phyloP scores from a whole-genome alignment of 305 asterid genomes.

The Solanum aculeatissimum region DNA sequence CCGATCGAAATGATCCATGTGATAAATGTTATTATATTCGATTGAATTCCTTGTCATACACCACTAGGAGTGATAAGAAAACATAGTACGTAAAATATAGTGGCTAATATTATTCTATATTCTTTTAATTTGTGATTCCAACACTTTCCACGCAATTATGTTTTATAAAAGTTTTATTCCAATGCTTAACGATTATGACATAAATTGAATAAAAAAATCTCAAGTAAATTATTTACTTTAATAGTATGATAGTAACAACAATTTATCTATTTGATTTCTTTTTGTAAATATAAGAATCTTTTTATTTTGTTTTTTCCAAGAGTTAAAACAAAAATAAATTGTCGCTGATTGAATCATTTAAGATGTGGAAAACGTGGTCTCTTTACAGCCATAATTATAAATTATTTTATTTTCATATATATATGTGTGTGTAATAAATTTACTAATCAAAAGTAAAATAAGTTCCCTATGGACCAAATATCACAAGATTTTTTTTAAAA shows the following conservation, averaged over 20 bases:
- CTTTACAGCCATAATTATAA: neutral
- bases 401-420: neutral
- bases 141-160: neutral
- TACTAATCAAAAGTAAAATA: neutral
- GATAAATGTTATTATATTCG: neutral
- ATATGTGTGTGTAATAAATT: neutral
- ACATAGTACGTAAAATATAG: neutral
- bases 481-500: too few species aligned
- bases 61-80: neutral
- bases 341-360: neutral
- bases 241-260: neutral
- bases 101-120: neutral
- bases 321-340: neutral
- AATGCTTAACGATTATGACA: neutral
- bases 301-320: neutral
- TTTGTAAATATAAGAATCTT: too few species aligned
- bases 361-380: neutral
- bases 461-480: neutral
- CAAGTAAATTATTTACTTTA: neutral
- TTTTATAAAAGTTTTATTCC: neutral
- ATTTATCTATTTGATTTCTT: neutral
- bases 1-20: too few species aligned
- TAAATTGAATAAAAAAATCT: neutral
- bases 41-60: neutral
- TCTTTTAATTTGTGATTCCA: neutral